These are phyloP conservation scores for Coemansia sp. DNA, from an alignment of 192 early-diverging fungal genomes.

Conservation along the genomic window DNA sequence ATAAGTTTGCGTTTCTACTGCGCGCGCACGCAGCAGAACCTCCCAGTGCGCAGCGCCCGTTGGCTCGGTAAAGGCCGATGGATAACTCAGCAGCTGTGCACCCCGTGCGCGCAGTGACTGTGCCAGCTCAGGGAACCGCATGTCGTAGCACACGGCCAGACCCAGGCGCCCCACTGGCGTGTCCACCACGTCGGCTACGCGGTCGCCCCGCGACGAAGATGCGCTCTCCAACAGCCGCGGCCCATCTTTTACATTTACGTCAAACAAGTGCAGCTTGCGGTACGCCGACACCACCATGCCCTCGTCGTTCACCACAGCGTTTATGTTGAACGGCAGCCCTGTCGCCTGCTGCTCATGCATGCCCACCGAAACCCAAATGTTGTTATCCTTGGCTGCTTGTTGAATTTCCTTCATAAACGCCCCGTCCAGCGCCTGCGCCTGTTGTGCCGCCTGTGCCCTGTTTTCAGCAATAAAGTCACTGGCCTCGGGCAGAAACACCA, in stretches of 20 bases:
- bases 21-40: slow-evolving; percentile 72
- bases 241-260: slow-evolving; percentile 58
- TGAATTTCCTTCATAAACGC: slow-evolving; percentile 64
- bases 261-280: slow-evolving; percentile 81
- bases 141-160: slow-evolving; percentile 74
- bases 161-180: slow-evolving; percentile 64
- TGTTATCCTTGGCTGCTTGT: slow-evolving; percentile 57
- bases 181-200: slow-evolving; percentile 18
- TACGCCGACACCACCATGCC: slow-evolving; percentile 62
- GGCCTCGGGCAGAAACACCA: slow-evolving; percentile 81
- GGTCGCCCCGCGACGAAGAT: slow-evolving; percentile 20
- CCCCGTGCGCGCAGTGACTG: slow-evolving; percentile 57
- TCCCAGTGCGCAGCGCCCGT: slow-evolving; percentile 89
- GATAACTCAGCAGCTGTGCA: slow-evolving; percentile 75
- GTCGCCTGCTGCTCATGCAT: slow-evolving; percentile 63
- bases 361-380: slow-evolving; percentile 74
- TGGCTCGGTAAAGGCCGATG: slow-evolving; percentile 77
- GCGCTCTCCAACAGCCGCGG: slow-evolving; percentile 44
- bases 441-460: slow-evolving; percentile 49
- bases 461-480: slow-evolving; percentile 75
- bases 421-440: slow-evolving; percentile 55
- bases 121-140: slow-evolving; percentile 76
- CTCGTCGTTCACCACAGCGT: slow-evolving; percentile 62
- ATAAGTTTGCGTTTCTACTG: slow-evolving; percentile 82
- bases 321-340: slow-evolving; percentile 63